A percentile compares a stretch with the other conserved stretches of the same genome.
Conservation (phyloP, 176 grass and related monocot genomes). For the Neostapfia colusana region DNA sequence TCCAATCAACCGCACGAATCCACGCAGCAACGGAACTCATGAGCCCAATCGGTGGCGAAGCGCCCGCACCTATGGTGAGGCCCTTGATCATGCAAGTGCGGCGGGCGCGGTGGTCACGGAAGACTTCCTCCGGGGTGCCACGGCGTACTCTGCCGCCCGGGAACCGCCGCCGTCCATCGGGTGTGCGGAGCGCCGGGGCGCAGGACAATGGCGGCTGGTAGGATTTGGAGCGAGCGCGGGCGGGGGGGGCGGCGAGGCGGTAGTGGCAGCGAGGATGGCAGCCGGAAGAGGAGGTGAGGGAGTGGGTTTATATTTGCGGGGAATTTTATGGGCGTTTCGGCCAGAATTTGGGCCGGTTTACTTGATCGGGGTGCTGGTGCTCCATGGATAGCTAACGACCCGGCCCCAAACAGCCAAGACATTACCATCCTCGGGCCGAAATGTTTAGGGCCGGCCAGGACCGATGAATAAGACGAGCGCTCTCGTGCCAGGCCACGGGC, state of each 20-base stretch:
- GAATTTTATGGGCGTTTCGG: constrained; percentile 31
- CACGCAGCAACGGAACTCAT: neutral
- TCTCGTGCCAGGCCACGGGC: too few species aligned
- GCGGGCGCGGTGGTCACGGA: constrained; percentile 78
- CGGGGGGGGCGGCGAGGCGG: constrained; percentile 1
- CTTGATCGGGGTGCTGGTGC: constrained; percentile 11
- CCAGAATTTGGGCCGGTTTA: constrained; percentile 43
- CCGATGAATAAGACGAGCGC: too few species aligned
- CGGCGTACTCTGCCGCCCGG: constrained; percentile 34
- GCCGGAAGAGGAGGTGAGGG: constrained; percentile 7
- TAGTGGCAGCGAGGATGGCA: constrained; percentile 30
- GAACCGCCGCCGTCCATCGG: constrained; percentile 65
- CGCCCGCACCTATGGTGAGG: constrained; percentile 66
- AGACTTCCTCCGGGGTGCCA: constrained; percentile 83
- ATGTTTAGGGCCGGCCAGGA: too few species aligned
- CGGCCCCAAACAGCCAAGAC: too few species aligned
- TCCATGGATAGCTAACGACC: neutral
- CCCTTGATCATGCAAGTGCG: constrained; percentile 94
- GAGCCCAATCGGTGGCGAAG: constrained; percentile 9
- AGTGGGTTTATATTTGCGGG: constrained; percentile 46
- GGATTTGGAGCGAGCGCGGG: constrained; percentile 26
- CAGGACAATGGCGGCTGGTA: constrained; percentile 41
- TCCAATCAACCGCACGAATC: constrained; percentile 40
- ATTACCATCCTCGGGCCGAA: too few species aligned
- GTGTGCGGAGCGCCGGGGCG: neutral